Evolutionary conservation across 2,329 filamentous ascomycete species (phyloP).

Genomic region (Verticillium zaregamsianum): DNA sequence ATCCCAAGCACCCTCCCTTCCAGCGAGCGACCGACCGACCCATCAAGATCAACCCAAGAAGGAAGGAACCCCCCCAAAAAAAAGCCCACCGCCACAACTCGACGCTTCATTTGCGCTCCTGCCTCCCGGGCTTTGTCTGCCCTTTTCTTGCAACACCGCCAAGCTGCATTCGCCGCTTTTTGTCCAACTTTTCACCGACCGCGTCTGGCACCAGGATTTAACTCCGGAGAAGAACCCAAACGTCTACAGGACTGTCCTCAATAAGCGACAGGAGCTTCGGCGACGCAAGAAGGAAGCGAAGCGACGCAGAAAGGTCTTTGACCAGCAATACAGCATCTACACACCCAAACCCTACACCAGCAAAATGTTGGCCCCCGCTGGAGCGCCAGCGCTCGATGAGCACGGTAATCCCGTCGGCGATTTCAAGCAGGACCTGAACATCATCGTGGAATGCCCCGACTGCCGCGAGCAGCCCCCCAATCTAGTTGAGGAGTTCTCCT

Average conservation of each 20-base stretch:
- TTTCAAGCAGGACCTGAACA: conserved; percentile 83
- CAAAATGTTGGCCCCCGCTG: conserved; percentile 42
- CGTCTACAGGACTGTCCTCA: conserved; percentile 20
- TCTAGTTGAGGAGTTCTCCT: conserved; percentile 86
- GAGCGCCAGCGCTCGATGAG: conserved; percentile 11
- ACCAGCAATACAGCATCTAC: conserved; percentile 39
- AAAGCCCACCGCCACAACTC: background rate
- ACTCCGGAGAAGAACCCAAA: conserved; percentile 9
- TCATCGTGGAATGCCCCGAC: conserved; percentile 81
- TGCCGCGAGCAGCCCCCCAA: conserved; percentile 92
- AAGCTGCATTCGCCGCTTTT: conserved; percentile 72
- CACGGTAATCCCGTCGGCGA: conserved; percentile 14
- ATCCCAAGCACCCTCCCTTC: background rate
- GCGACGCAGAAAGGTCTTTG: conserved; percentile 32
- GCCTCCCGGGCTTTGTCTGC: background rate
- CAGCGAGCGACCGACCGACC: background rate
- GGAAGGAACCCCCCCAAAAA: background rate
- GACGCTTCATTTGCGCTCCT: background rate
- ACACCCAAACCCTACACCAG: conserved; percentile 33
- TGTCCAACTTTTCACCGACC: conserved; percentile 48
- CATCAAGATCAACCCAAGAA: background rate
- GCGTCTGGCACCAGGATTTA: conserved; percentile 29
- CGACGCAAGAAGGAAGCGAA: conserved; percentile 27
- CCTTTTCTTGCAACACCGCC: conserved; percentile 33
- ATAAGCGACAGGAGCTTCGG: conserved; percentile 28